Conservation (phyloP, 2,329 filamentous ascomycete genomes). For the Neoascochyta sp. region DNA sequence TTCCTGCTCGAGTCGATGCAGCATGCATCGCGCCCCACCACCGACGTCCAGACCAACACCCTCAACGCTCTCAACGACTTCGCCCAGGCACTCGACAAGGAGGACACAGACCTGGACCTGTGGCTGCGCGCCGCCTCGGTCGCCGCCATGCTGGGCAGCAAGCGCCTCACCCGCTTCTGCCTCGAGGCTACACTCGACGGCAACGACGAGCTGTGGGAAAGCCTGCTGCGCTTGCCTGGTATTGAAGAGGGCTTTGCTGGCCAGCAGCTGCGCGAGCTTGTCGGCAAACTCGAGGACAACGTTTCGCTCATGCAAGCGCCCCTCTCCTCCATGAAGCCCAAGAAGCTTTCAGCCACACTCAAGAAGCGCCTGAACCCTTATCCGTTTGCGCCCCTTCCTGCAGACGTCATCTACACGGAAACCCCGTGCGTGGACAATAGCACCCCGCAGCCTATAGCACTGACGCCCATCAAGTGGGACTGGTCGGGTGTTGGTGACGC, state of each 20-base stretch:
- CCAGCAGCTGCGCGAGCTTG: conserved; percentile 40
- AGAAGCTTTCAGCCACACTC: conserved; percentile 51
- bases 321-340: conserved; percentile 47
- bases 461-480: conserved; percentile 38
- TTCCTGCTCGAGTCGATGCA: conserved; percentile 76
- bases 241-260: conserved; percentile 38
- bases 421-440: conserved; percentile 11
- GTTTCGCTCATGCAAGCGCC: conserved; percentile 53
- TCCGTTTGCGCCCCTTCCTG: conserved; percentile 38
- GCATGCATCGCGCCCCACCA: conserved; percentile 42
- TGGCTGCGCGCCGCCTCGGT: conserved; percentile 61
- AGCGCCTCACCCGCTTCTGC: conserved; percentile 58
- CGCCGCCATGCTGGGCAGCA: conserved; percentile 55
- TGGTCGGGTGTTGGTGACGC: conserved; percentile 51
- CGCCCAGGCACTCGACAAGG: conserved; percentile 60
- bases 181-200: conserved; percentile 61
- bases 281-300: conserved; percentile 52
- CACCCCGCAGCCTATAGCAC: conserved; percentile 36
- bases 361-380: conserved; percentile 55
- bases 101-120: conserved; percentile 61
- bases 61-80: conserved; percentile 50
- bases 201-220: conserved; percentile 55
- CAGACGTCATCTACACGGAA: conserved; percentile 28
- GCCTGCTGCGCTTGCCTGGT: conserved; percentile 55
- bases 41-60: conserved; percentile 20